These are phyloP conservation scores for Rhizopus microsporus DNA, from an alignment of 371 early-diverging fungal species.

Conservation along the genomic window DNA sequence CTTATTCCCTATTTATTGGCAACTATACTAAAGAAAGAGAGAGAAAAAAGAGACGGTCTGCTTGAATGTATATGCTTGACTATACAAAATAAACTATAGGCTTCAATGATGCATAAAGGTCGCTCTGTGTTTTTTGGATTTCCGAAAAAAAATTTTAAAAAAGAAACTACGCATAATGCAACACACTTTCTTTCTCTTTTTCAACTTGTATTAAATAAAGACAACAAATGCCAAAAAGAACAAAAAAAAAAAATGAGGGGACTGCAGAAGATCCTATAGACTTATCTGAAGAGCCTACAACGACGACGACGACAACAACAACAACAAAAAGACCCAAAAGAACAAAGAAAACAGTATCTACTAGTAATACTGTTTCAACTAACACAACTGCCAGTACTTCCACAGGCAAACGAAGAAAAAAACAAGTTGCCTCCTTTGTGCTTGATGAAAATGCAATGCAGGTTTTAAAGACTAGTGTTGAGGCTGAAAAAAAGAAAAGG, in stretches of 20 bases:
- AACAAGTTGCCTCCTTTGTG: neutral
- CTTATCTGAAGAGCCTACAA: neutral
- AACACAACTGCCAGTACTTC: neutral
- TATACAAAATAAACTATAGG: no score
- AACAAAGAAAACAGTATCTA: constrained; percentile 3
- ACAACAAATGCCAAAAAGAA: neutral
- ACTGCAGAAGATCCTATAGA: neutral
- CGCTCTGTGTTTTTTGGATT: no score
- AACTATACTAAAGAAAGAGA: neutral
- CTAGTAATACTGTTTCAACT: neutral
- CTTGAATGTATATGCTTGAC: no score
- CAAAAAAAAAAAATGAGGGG: neutral
- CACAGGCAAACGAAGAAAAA: constrained; percentile 1
- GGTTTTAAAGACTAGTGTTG: neutral
- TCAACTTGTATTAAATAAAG: no score
- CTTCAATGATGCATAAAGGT: no score
- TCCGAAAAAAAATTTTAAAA: no score
- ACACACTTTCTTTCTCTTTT: no score
- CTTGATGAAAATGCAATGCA: neutral
- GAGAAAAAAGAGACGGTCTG: neutral
- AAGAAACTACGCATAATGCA: no score
- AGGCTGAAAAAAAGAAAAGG: neutral
- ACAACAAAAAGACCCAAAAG: constrained; percentile 5
- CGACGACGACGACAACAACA: neutral
- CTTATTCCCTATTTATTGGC: neutral